Conservation (phyloP, 2,329 filamentous ascomycete species). For the Chaetomiaceae sp. region DNA sequence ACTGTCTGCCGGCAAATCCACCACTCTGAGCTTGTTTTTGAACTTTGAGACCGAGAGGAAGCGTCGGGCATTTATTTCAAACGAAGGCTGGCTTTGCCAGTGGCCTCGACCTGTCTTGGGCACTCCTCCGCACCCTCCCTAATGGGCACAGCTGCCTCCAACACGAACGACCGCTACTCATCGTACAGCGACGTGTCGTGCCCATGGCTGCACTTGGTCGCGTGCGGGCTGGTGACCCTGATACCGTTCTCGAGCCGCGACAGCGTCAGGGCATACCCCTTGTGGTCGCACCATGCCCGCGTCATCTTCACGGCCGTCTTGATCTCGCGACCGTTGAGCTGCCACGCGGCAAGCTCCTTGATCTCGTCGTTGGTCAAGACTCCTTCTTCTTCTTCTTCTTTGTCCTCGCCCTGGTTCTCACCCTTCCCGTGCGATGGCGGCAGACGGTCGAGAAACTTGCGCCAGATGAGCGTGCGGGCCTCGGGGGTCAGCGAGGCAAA, state of each 20-base stretch:
- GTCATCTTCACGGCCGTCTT: constrained; percentile 46
- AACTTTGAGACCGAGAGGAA: too few relatives aligned
- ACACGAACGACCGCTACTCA: too few relatives aligned
- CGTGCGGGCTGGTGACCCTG: constrained; percentile 41
- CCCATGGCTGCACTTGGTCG: constrained; percentile 30
- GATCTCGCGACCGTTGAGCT: constrained; percentile 44
- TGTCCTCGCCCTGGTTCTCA: too few relatives aligned
- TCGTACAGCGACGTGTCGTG: constrained; percentile 22
- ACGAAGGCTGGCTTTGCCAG: too few relatives aligned
- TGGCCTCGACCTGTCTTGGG: too few relatives aligned
- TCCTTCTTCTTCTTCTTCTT: background rate
- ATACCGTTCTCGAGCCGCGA: constrained; percentile 42
- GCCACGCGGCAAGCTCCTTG: constrained; percentile 37
- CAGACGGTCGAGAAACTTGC: constrained; percentile 41
- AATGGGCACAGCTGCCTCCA: too few relatives aligned
- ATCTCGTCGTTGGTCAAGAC: constrained; percentile 34
- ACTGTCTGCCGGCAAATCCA: too few relatives aligned
- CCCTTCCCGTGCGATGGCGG: too few relatives aligned
- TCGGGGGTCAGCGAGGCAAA: constrained; percentile 38
- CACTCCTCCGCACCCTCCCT: too few relatives aligned
- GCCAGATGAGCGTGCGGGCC: constrained; percentile 41
- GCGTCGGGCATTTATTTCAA: too few relatives aligned
- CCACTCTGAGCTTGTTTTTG: too few relatives aligned
- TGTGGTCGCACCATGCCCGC: constrained; percentile 41
- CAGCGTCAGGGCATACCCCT: constrained; percentile 40